Percentiles rank a stretch among this genome's conserved stretches.
Evolutionary conservation across 2,329 filamentous ascomycete genomes (phyloP).

Genomic region (Aspergillus jensenii): DNA sequence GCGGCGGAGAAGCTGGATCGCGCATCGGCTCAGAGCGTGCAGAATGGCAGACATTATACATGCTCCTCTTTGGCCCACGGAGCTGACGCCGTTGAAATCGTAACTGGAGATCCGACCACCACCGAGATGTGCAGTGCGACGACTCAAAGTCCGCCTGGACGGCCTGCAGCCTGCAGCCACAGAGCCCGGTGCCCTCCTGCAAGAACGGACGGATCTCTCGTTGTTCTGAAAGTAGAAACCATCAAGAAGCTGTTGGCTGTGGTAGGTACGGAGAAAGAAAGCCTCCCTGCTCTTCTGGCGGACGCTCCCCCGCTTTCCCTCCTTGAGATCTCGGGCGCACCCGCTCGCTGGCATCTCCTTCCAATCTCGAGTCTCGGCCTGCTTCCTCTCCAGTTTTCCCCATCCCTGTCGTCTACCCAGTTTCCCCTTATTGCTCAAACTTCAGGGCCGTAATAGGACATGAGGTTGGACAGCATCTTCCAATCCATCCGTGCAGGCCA

Average conservation of each 20-base stretch:
- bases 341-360: constrained; percentile 16
- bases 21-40: constrained; percentile 15
- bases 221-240: neutral
- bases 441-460: neutral
- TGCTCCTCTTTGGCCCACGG: constrained; percentile 17
- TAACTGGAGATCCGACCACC: constrained; percentile 20
- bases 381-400: constrained; percentile 8
- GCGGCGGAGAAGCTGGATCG: constrained; percentile 23
- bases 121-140: constrained; percentile 12
- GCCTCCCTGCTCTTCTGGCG: constrained; percentile 3
- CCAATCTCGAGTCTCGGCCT: constrained; percentile 1
- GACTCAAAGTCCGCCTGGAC: constrained; percentile 4
- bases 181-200: constrained; percentile 19
- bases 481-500: neutral
- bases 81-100: constrained; percentile 20
- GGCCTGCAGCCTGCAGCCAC: constrained; percentile 14
- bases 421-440: neutral
- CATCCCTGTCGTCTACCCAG: neutral
- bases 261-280: constrained; percentile 10
- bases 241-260: too few species aligned
- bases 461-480: neutral
- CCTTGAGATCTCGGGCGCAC: constrained; percentile 28
- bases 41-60: neutral
- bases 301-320: constrained; percentile 24
- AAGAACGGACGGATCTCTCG: constrained; percentile 9